Percentiles rank a stretch among this genome's conserved stretches.
Conservation (phyloP, 495 filamentous ascomycete species). For the Trichoderma reesei region DNA sequence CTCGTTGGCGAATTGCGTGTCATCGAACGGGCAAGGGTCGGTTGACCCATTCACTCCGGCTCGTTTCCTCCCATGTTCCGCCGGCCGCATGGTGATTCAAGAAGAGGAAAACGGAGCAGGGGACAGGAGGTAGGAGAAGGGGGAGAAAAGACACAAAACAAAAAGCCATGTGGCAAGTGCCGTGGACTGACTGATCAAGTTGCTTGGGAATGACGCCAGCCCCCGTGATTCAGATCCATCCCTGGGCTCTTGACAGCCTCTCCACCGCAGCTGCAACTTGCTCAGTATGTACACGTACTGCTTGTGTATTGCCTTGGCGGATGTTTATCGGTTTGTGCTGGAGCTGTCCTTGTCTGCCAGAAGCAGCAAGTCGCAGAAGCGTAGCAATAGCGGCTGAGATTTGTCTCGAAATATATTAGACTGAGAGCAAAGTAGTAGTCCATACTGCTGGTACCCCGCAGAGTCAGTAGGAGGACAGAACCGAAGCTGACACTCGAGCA, state of each 20-base stretch:
- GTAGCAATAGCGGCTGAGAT: background rate
- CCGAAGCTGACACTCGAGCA: background rate
- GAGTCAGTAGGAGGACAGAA: background rate
- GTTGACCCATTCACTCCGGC: background rate
- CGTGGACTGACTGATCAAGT: background rate
- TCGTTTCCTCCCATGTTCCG: constrained; percentile 5
- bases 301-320: too few relatives aligned
- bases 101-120: background rate
- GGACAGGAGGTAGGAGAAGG: background rate
- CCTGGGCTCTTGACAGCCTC: background rate
- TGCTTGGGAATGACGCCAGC: background rate
- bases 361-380: background rate
- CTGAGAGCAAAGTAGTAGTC: too few relatives aligned
- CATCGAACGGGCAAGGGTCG: background rate
- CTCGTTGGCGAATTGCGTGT: background rate
- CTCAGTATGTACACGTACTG: too few relatives aligned
- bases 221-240: background rate
- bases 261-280: background rate
- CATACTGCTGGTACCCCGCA: too few relatives aligned
- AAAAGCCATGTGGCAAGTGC: constrained; percentile 1
- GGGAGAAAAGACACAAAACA: background rate
- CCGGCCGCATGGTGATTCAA: background rate
- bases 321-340: background rate
- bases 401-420: too few relatives aligned
- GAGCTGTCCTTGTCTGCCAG: background rate